These are phyloP conservation scores for Geopyxis carbonaria DNA, from an alignment of 495 filamentous ascomycete species.

Conservation along the genomic window DNA sequence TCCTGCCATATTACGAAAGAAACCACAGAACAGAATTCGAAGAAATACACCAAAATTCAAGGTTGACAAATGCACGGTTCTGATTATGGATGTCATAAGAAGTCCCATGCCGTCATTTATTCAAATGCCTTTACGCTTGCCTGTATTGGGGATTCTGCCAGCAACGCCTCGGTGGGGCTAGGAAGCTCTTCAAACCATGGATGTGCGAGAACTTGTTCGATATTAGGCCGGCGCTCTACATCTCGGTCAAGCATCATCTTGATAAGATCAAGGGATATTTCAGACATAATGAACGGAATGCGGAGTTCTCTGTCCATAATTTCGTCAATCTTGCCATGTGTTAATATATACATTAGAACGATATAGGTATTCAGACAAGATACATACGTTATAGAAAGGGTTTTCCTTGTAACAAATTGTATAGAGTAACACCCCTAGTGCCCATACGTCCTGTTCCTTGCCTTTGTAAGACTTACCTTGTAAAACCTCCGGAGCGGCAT, in stretches of 20 bases:
- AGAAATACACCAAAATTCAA: too few species aligned
- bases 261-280: slow-evolving; percentile 78
- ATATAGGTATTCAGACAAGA: background rate
- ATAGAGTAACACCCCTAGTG: slow-evolving; percentile 91
- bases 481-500: slow-evolving; percentile 93
- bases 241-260: slow-evolving; percentile 80
- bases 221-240: slow-evolving; percentile 60
- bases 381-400: slow-evolving; percentile 67
- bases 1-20: too few species aligned
- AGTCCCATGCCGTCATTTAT: too few species aligned
- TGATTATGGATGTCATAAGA: too few species aligned
- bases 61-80: too few species aligned
- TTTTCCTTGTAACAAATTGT: slow-evolving; percentile 99
- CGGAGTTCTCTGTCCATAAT: slow-evolving; percentile 94
- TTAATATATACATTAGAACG: background rate
- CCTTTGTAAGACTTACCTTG: slow-evolving; percentile 83
- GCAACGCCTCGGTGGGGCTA: slow-evolving; percentile 17
- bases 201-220: slow-evolving; percentile 71
- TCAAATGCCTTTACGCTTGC: too few species aligned
- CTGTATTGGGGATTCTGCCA: slow-evolving; percentile 16
- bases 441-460: slow-evolving; percentile 97
- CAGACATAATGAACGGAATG: slow-evolving; percentile 80
- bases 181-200: slow-evolving; percentile 43
- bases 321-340: slow-evolving; percentile 54
- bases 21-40: too few species aligned